Base-by-base conservation (phyloP, 2,329 filamentous ascomycete species). In the Nemania bipapillata region DNA sequence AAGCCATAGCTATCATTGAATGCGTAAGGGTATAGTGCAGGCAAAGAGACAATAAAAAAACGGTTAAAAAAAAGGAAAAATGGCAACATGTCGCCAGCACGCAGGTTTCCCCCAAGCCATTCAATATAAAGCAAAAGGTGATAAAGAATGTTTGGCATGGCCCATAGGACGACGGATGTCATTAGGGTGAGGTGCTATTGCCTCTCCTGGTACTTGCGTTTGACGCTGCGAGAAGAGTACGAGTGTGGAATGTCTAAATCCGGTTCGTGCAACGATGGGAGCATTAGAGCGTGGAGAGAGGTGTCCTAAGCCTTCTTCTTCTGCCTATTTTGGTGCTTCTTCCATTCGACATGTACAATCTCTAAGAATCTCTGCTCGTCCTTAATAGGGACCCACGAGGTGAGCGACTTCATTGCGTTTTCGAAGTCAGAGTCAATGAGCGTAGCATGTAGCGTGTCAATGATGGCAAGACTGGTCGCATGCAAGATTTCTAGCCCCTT, bases 381-480 rank as follows among this genome's bases (percentile, higher is more conserved):
- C 80, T 93, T 93, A 79, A 99, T 91, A 22, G 95, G 94, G 52
- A 98, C 91, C 89, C 93, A 97, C 65, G 92, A 94, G 32, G 96
- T 98, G 70, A 99, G 84, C 7, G 94, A 92, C 83, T 97, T 98
- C 96, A 99, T 99, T 54, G 92, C 92, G 76, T 96, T 97, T 79
- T 99, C 96, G 80, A 98, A 99, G 79, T 99, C 96, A 20, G 92
- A 93, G 75, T 96, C 94, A 5, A 97, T 84, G 35, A 99, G 85
- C 59, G 97, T 93, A 70, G 97, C 93, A 42, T 93, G 87, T 73
- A 96, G 92, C 20, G 93, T 94, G 78, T 97, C 93, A 55, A 98
- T 94, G 30, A 99, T 86, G 1, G 96, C 95, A 2, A 94, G 92
- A 70, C 92, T 92, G 5, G 94, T 92, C 11, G 96, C 95, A 80